Evolutionary conservation across 768 basidiomycete genomes (phyloP).

Genomic region (Crucibulum laeve): DNA sequence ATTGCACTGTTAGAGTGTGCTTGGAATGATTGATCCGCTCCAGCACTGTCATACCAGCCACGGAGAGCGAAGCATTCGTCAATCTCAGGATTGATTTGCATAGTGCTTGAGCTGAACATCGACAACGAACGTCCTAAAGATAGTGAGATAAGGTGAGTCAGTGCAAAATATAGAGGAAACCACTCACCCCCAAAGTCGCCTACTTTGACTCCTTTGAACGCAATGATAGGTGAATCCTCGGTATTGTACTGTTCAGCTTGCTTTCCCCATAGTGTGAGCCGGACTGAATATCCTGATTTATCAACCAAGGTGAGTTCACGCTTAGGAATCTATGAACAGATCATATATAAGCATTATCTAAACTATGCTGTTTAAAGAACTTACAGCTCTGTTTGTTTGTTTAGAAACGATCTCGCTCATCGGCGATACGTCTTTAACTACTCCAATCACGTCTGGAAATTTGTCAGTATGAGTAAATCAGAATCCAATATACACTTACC

Average conservation of each 20-base stretch:
- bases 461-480: conserved; percentile 2
- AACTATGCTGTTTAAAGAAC: conserved; percentile 2
- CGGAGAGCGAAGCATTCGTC: conserved; percentile 79
- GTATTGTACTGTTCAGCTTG: conserved; percentile 80
- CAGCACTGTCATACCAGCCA: conserved; percentile 88
- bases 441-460: conserved; percentile 73
- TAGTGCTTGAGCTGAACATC: conserved; percentile 73
- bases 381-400: conserved; percentile 62
- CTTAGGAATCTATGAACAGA: conserved; percentile 62
- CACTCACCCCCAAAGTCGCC: conserved; percentile 79
- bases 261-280: conserved; percentile 94
- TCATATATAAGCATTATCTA: neutral
- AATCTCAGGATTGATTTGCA: conserved; percentile 90
- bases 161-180: conserved; percentile 2
- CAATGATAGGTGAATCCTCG: conserved; percentile 66
- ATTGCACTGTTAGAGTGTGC: conserved; percentile 54
- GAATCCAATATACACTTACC: conserved; percentile 45
- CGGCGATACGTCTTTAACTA: conserved; percentile 76
- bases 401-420: conserved; percentile 73
- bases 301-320: conserved; percentile 90
- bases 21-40: conserved; percentile 61
- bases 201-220: conserved; percentile 92
- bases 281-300: conserved; percentile 68
- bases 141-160: conserved; percentile 6
- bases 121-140: conserved; percentile 74